Base-by-base conservation (phyloP, 139 green algal species). In the Coelastrella sp. region DNA sequence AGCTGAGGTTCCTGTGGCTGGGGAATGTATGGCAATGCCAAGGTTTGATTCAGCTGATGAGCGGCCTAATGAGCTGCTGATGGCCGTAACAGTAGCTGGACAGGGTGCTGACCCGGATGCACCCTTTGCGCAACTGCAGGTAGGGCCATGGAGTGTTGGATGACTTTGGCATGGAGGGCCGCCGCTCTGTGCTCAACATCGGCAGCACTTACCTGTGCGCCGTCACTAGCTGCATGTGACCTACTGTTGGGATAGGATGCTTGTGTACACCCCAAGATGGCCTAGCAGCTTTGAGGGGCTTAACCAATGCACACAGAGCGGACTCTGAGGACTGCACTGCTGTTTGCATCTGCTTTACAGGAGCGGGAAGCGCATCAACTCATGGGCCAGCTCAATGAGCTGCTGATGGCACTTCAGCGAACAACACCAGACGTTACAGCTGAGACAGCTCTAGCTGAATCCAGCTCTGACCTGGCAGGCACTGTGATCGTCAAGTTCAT, bases 401-500 rank as follows among this genome's bases (percentile, higher is more conserved):
- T 56, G 5, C 7, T 85, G 7, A 5, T 57, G 3, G 13, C 4
- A 2, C 1, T 54, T 6, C 16, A 73, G 10, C 17, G 58, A 32
- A 65, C 16, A 17, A 57, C 59, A 10, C 82, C 65, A 22, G 82
- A 65, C 20, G 82, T 88, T 32, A 58, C 23, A 54, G 22, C 54
- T 19, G 14, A 79, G 17, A 78, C 82, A 16, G 65, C 32, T 7
- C 32, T 88, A 32, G 64, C 47, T 19, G 81, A 75, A 5, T 60
- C 81, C 19, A 22, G n/a, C 79, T 73, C 22, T 71, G 79, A 85
- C 79, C 79, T 83, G 58, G 73, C 23, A 19, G 85, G 85, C 23
- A 65, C 54, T 11, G 22, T 90, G 57, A n/a, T 83, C 8, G 59
- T 83, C 59, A 90, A 20, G 47, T 22, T 83, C 2, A 75, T 20